These are phyloP conservation scores for Vaccinium vitisidaea DNA, from an alignment of 148 eudicot species.

Conservation along the genomic window DNA sequence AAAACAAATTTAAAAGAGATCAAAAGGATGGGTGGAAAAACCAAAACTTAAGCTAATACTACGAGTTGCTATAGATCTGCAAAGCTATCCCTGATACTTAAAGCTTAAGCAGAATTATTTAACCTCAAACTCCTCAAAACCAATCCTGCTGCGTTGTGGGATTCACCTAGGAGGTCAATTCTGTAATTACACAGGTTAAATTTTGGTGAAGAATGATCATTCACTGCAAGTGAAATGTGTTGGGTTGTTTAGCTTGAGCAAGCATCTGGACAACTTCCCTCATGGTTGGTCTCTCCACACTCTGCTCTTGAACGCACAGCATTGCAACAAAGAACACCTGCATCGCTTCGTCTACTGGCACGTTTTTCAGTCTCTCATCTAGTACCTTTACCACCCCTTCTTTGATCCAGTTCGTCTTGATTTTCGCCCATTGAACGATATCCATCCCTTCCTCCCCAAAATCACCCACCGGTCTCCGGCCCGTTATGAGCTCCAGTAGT, in stretches of 20 bases:
- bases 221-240: conserved; percentile 47
- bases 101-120: background rate
- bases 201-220: background rate
- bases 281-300: conserved; percentile 59
- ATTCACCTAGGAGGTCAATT: background rate
- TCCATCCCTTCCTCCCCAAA: conserved; percentile 66
- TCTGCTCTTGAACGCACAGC: conserved; percentile 55
- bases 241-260: conserved; percentile 55
- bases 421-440: conserved; percentile 56
- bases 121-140: background rate
- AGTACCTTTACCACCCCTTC: conserved; percentile 45
- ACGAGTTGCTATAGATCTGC: background rate
- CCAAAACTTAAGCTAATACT: background rate
- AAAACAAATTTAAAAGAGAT: background rate
- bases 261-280: conserved; percentile 70
- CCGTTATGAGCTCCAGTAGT: conserved; percentile 50
- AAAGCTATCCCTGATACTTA: background rate
- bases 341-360: conserved; percentile 39
- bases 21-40: background rate
- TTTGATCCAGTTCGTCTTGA: conserved; percentile 46
- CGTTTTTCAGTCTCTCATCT: conserved; percentile 47
- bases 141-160: background rate
- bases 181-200: background rate
- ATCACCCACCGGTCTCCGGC: conserved; percentile 50
- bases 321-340: conserved; percentile 60